Evolutionary conservation across 1,139 yeast genomes (phyloP).

Genomic region (Spencermartinsiella ligniputridi): DNA sequence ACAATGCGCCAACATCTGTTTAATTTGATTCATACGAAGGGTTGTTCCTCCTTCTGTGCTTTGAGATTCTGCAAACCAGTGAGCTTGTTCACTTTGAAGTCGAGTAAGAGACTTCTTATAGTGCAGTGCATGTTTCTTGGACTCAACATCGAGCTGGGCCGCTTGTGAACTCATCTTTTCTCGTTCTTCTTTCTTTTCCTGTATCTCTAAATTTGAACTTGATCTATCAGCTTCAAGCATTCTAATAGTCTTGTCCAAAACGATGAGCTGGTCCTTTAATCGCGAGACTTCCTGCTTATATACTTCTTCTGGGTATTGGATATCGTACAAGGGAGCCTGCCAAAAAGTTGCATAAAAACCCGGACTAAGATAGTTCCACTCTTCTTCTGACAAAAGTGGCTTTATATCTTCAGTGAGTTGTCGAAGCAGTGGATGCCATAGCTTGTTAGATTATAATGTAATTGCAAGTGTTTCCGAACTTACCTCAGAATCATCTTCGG

Average conservation of each 20-base stretch:
- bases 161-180: slow-evolving; percentile 12
- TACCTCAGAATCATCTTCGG: slow-evolving; percentile 8
- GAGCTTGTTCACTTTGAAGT: slow-evolving; percentile 31
- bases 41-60: slow-evolving; percentile 3
- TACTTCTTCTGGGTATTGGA: slow-evolving; percentile 48
- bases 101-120: slow-evolving; percentile 30
- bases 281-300: slow-evolving; percentile 47
- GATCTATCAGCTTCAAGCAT: slow-evolving; percentile 2
- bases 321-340: slow-evolving; percentile 71
- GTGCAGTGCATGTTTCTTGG: slow-evolving; percentile 34
- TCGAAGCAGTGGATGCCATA: slow-evolving; percentile 28
- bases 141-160: slow-evolving; percentile 29
- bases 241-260: slow-evolving; percentile 12
- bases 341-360: slow-evolving; percentile 63
- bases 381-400: slow-evolving; percentile 27
- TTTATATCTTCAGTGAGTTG: slow-evolving; percentile 22
- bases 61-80: slow-evolving; percentile 32
- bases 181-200: slow-evolving; percentile 18
- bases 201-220: not conserved
- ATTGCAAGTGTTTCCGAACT: not conserved
- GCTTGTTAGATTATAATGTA: slow-evolving; percentile 9
- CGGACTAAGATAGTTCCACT: slow-evolving; percentile 40
- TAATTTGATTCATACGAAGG: slow-evolving; percentile 27
- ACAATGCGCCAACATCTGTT: slow-evolving; percentile 56
- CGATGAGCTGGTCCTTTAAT: slow-evolving; percentile 17